Base-by-base conservation (phyloP, 148 eudicot species). In the Cornus controversa region DNA sequence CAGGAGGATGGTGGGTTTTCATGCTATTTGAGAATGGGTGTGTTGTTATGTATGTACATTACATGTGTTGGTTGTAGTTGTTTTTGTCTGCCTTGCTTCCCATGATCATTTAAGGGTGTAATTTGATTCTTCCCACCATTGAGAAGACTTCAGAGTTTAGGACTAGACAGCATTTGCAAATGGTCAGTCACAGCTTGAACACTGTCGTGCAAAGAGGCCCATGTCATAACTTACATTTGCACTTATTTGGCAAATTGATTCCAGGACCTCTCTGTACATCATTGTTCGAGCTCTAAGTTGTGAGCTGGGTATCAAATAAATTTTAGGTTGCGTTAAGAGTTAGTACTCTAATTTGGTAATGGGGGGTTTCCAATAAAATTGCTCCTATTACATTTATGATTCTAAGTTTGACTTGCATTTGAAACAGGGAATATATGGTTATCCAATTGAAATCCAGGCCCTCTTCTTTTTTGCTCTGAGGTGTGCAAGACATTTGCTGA, bases 401-500 rank as follows among this genome's bases (percentile, higher is more conserved):
- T 71, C 31, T n/a, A 66, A 42, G 23, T 77, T 65, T 74, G 16
- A 60, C 18, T 23, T 76, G 53, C 69, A 57, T 37, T 71, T 67
- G 80, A 73, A 66, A 73, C 87, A 88, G 90, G 92, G 92, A 54
- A 85, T 89, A 54, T 89, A 88, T 70, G 92, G 92, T 1, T 89
- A 89, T 79, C 94, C 92, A 50, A 86, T 91, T 73, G 92, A 89
- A 86, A 89, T 91, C 72, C 92, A 91, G 81, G 85, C 94, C 67
- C 90, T 91, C 40, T 91, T 91, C 91, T 91, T 91, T 79, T 85
- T 83, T 79, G 92, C 94, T 0, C 75, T 91, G 69, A 89, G 90
- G 75, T 82, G 88, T 72, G 94, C 94, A 25, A 77, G 73, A 69
- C 76, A 79, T 20, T 73, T 91, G 89, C 84, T 91, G 73, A 91